Base-by-base conservation (phyloP, 73 alveolate species). In the Paramecium octaurelia region DNA sequence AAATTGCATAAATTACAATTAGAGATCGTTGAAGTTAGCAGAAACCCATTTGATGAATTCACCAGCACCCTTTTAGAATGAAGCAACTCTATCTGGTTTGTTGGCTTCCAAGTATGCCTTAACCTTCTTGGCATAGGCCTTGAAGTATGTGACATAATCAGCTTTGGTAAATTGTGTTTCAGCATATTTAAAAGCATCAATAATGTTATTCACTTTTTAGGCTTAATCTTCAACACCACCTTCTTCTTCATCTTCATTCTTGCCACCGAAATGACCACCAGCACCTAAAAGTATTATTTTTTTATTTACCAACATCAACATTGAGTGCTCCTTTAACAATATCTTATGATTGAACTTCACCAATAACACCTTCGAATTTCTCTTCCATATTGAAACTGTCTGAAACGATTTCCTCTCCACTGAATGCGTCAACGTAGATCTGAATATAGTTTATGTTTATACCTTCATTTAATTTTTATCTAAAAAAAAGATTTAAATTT, bases 61-160 rank as follows among this genome's bases (percentile, higher is more conserved):
- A 73, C 95, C 94, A 48, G 98, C 98, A 70, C 99, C 99, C 96
- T 95, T 94, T 93, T 96, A 86, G 95, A 95, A 97, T 27, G 95
- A 97, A 68, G 96, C 97, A 73, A 97, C 94, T 94, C 98, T 93
- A 24, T 96, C 97, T 18, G 94, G 93, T 92, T 93, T 94, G 86
- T 92, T 84, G 31, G 85, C 97, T 93, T 97, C 97, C 50, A 97
- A 93, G 88, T 93, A 57, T 23, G 95, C 93, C 94, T 94, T 94
- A 68, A 97, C 93, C 91, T 95, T 95, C 86, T 95, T 95, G 95
- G 96, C 93, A 95, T 88, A 97, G 11, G 93, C 97, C 93, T 97
- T 97, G 92, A 97, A 77, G 86, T 89, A 94, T 43, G 97, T 96
- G 93, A 90, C 94, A 87, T 88, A 94, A 85, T 94, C 98, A 89